phyloP scores from a whole-genome alignment of 1,139 yeast genomes.

The Pichia sp. region DNA sequence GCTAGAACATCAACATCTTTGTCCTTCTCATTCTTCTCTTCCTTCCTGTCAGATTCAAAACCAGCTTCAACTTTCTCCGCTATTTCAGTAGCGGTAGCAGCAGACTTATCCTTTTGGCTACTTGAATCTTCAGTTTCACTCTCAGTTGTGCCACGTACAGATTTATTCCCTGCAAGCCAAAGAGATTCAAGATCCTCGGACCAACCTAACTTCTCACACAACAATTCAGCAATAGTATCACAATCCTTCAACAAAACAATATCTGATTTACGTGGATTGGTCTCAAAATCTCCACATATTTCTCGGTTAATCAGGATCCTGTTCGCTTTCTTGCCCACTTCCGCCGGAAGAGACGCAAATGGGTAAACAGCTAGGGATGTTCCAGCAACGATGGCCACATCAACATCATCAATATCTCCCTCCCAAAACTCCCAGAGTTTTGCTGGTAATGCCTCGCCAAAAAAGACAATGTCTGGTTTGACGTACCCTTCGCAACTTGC shows the following conservation, averaged over 20 bases:
- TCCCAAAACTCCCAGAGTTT: constrained; percentile 68
- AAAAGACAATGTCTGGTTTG: constrained; percentile 90
- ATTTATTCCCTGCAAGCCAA: constrained; percentile 22
- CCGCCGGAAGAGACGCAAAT: constrained; percentile 76
- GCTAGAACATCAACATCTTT: constrained; percentile 22
- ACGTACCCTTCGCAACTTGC: constrained; percentile 63
- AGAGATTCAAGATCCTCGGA: constrained; percentile 33
- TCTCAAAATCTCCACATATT: constrained; percentile 64
- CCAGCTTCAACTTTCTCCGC: not conserved
- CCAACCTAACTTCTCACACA: constrained; percentile 66
- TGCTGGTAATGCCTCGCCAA: constrained; percentile 79
- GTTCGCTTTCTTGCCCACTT: constrained; percentile 44
- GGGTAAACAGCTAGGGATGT: constrained; percentile 88
- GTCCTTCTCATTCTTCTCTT: not conserved
- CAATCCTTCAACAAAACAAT: constrained; percentile 56
- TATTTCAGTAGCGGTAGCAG: not conserved
- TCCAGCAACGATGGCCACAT: constrained; percentile 83
- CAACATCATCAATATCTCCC: constrained; percentile 54
- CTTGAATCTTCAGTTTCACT: not conserved
- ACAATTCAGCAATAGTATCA: constrained; percentile 52
- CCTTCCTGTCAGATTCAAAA: not conserved
- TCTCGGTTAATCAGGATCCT: constrained; percentile 74
- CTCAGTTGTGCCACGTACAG: not conserved
- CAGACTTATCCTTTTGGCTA: not conserved
- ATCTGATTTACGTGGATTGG: constrained; percentile 53